Percentiles rank a stretch among this genome's conserved stretches.
These are phyloP conservation scores for Pharnaceum exiguum DNA, from an alignment of 148 eudicot species.

Conservation along the genomic window DNA sequence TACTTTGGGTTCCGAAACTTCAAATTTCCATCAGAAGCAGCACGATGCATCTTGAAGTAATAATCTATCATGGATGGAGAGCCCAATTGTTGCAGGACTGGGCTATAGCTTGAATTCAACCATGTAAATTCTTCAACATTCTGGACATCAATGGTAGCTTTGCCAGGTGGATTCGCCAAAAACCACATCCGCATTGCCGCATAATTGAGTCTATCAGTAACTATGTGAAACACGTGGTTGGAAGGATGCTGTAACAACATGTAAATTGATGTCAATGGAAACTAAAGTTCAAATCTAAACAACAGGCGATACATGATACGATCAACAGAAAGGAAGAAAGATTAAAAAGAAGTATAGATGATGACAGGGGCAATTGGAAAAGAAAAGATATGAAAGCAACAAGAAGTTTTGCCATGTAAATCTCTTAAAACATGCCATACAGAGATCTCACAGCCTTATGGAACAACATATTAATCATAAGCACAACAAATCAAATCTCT, in stretches of 20 bases:
- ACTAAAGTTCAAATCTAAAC: neutral
- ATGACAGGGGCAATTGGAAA: no score
- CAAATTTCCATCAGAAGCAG: conserved; percentile 63
- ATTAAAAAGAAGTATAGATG: no score
- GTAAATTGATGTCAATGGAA: neutral
- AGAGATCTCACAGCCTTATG: no score
- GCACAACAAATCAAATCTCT: no score
- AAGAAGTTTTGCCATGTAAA: no score
- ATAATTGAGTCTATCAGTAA: conserved; percentile 82
- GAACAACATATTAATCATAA: no score
- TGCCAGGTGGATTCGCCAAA: conserved; percentile 58
- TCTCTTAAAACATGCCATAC: no score
- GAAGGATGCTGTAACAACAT: conserved; percentile 55
- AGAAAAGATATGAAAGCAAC: no score
- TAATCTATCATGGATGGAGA: conserved; percentile 78
- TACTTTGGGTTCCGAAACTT: conserved; percentile 86
- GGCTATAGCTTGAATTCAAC: conserved; percentile 85
- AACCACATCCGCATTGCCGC: conserved; percentile 99
- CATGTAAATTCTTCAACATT: conserved; percentile 83
- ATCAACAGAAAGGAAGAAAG: no score
- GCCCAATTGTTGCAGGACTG: conserved; percentile 71
- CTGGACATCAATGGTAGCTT: conserved; percentile 69
- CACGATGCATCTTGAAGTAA: conserved; percentile 66
- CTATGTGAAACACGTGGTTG: conserved; percentile 78
- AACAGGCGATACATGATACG: neutral